Percentiles rank a stretch among this genome's conserved stretches.
Evolutionary conservation across 108 stramenopile species (phyloP).

Genomic region (Nitzschia sp.): DNA sequence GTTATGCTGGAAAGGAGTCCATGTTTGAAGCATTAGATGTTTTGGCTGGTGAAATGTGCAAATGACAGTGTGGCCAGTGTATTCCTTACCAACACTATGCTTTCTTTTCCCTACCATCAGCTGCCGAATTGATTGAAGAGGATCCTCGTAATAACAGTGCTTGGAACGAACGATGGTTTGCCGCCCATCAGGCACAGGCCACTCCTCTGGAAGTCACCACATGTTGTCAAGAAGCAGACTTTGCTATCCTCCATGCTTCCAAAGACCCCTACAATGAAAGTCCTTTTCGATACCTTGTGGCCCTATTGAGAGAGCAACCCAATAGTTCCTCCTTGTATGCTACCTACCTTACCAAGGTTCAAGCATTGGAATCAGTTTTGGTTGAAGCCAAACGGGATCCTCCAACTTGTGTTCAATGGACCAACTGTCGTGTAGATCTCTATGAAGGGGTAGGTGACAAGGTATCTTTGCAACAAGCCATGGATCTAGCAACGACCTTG

Average conservation of each 20-base stretch:
- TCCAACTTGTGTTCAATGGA: slow-evolving; percentile 48
- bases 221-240: slow-evolving; percentile 55
- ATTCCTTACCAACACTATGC: background rate
- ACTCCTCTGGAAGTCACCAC: slow-evolving; percentile 36
- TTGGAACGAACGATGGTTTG: slow-evolving; percentile 98
- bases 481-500: slow-evolving; percentile 40
- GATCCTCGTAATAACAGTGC: slow-evolving; percentile 97
- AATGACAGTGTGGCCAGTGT: background rate
- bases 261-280: slow-evolving; percentile 84
- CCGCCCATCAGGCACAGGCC: slow-evolving; percentile 49
- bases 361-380: slow-evolving; percentile 8
- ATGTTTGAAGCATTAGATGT: no score
- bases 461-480: slow-evolving; percentile 46
- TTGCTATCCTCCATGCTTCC: slow-evolving; percentile 53
- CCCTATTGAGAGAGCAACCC: slow-evolving; percentile 68
- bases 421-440: slow-evolving; percentile 70
- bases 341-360: slow-evolving; percentile 25
- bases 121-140: slow-evolving; percentile 53
- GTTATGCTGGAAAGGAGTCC: no score
- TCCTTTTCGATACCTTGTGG: slow-evolving; percentile 82
- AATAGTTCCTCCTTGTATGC: background rate
- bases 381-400: slow-evolving; percentile 32
- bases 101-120: background rate
- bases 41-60: no score
- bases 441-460: slow-evolving; percentile 52